phyloP scores from a whole-genome alignment of 306 rosid genomes.

The Casuarina cunninghamiana region DNA sequence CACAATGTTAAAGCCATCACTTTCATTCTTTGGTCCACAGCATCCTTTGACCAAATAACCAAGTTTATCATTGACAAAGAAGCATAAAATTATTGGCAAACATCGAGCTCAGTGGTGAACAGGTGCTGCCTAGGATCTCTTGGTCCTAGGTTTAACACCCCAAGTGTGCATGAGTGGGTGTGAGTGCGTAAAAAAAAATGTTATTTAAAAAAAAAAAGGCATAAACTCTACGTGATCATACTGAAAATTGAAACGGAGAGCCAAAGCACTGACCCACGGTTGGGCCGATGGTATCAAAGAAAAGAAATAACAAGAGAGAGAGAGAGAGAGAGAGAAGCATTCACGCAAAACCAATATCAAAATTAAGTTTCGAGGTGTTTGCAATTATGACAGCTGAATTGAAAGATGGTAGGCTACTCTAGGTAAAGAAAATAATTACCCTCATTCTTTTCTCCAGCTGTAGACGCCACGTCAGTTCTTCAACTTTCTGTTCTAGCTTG shows the following conservation, averaged over 20 bases:
- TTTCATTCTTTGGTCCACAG: not conserved
- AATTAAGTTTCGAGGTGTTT: not conserved
- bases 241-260: not conserved
- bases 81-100: not conserved
- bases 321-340: not conserved
- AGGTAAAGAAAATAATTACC: slow-evolving; percentile 46
- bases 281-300: no score
- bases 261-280: not conserved
- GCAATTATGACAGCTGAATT: not conserved
- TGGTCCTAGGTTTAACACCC: no score
- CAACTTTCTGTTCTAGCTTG: slow-evolving; percentile 80
- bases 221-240: not conserved
- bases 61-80: not conserved
- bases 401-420: not conserved
- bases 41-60: not conserved
- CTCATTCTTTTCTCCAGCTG: slow-evolving; percentile 72
- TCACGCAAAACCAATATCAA: not conserved
- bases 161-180: no score
- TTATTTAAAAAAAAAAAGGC: not conserved
- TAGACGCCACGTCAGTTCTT: slow-evolving; percentile 65
- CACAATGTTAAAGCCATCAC: not conserved
- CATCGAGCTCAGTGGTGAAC: no score
- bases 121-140: no score
- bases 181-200: no score
- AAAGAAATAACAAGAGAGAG: no score